Evolutionary conservation across 2,329 filamentous ascomycete species (phyloP).

Genomic region (Colletotrichum sp.): DNA sequence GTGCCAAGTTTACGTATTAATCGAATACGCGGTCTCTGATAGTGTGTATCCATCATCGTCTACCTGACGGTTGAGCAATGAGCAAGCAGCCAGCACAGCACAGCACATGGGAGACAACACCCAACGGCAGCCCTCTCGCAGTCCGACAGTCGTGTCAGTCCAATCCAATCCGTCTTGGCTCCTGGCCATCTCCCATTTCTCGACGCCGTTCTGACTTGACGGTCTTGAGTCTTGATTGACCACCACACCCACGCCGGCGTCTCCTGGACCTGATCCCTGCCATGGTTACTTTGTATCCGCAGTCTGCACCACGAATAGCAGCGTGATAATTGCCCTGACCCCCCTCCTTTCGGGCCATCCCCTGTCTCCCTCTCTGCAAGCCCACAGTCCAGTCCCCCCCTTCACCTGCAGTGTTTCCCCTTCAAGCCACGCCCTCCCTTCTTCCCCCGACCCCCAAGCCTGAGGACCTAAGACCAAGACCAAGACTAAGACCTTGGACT

Average conservation of each 20-base stretch:
- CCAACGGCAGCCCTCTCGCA: background rate
- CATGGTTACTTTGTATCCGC: slow-evolving; percentile 18
- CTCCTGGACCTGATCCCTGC: slow-evolving; percentile 4
- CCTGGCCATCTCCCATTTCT: background rate
- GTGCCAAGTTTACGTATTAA: background rate
- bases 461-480: background rate
- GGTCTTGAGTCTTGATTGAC: background rate
- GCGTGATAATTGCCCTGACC: slow-evolving; percentile 15
- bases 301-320: slow-evolving; percentile 19
- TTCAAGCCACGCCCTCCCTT: slow-evolving; percentile 16
- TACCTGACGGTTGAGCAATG: background rate
- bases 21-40: background rate
- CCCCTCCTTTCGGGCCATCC: slow-evolving; percentile 6
- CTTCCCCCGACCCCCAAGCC: background rate
- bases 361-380: slow-evolving; percentile 3
- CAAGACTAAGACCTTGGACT: background rate
- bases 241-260: background rate
- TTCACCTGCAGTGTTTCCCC: slow-evolving; percentile 16
- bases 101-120: background rate
- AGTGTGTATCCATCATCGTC: background rate
- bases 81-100: background rate
- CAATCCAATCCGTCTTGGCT: background rate
- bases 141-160: background rate
- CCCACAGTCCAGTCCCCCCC: background rate
- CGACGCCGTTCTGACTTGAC: background rate